Base-by-base conservation (phyloP, 441 rosid species). In the Eugenia klotzschiana region DNA sequence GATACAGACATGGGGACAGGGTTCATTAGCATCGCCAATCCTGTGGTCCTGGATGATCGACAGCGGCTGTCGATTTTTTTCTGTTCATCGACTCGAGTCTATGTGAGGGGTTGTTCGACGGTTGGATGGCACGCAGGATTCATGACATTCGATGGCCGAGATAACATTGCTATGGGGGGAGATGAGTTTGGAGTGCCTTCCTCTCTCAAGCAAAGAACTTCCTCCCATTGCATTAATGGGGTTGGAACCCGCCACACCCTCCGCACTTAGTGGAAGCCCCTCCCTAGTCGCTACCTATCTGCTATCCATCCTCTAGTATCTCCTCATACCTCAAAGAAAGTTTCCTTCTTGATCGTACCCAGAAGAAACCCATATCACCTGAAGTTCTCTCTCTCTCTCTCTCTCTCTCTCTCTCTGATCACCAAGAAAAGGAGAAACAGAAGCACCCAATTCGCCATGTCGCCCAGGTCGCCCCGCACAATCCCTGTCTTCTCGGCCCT, bases 401-500 rank as follows among this genome's bases (percentile, higher is more conserved):
- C 77, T 4, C 40, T 64, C 77, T 4, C 40, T 64, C 77, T 4
- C 40, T 20, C 13, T 33, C 3, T 60, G 25, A 64, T 4, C 77
- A 22, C 33, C 77, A 2, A 64, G 25, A 20, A 33, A 33, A 64
- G 77, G 46, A 10, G 77, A 64, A 20, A 64, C 25, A 29, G 51
- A 3, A 0, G 53, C 3, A 52, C 50, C 80, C 84, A 88, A 84
- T 84, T 40, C 72, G 55, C 55, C 41, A 18, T 69, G 80, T 49
- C n/a, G 16, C 79, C 56, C 20, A 14, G 54, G 43, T 40, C 64
- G 80, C 81, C 82, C 88, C 33, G 86, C 94, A 56, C 91, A 37
- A 94, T 92, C 87, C 87, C 94, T 64, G 94, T 94, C 23, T 87
- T 89, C 82, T 94, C 97, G 74, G 93, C 97, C 73, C 83, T 94